Evolutionary conservation across 2,329 filamentous ascomycete genomes (phyloP).

Genomic region (Aureobasidium sp.): DNA sequence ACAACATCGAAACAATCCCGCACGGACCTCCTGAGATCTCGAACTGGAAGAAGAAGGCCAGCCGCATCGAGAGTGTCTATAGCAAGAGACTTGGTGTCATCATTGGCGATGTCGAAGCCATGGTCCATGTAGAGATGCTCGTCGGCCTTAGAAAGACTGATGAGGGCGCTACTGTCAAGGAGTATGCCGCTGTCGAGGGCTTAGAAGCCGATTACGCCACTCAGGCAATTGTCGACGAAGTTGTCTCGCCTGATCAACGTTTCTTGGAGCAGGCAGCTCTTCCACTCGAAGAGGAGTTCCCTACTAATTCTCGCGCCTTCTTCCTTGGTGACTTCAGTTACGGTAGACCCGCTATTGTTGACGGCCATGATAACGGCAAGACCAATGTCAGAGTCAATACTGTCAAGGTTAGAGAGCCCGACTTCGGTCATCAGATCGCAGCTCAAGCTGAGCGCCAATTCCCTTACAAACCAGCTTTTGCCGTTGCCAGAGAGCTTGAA

Average conservation of each 20-base stretch:
- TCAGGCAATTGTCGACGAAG: slow-evolving; percentile 82
- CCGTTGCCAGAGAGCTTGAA: slow-evolving; percentile 74
- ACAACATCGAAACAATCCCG: slow-evolving; percentile 58
- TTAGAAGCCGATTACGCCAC: slow-evolving; percentile 86
- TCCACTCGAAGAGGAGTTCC: slow-evolving; percentile 87
- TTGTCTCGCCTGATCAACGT: slow-evolving; percentile 82
- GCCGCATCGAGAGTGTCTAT: slow-evolving; percentile 77
- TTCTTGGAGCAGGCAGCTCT: slow-evolving; percentile 87
- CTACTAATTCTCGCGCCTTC: slow-evolving; percentile 73
- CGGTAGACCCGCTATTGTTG: slow-evolving; percentile 79
- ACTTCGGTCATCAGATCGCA: slow-evolving; percentile 74
- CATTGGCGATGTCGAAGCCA: slow-evolving; percentile 77
- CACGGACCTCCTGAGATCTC: slow-evolving; percentile 71
- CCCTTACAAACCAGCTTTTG: slow-evolving; percentile 78
- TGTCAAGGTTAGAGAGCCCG: slow-evolving; percentile 64
- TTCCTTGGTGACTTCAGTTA: slow-evolving; percentile 93
- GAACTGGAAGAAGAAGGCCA: slow-evolving; percentile 76
- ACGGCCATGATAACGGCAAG: slow-evolving; percentile 65
- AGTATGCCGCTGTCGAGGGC: slow-evolving; percentile 79
- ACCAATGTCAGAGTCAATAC: slow-evolving; percentile 72
- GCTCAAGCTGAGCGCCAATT: slow-evolving; percentile 60
- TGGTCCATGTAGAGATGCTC: slow-evolving; percentile 89
- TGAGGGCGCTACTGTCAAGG: slow-evolving; percentile 83
- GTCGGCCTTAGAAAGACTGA: slow-evolving; percentile 87
- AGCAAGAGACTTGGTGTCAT: slow-evolving; percentile 85